Base-by-base conservation (phyloP, 1,284 basidiomycete genomes). In the Cystobasidium pallidum region DNA sequence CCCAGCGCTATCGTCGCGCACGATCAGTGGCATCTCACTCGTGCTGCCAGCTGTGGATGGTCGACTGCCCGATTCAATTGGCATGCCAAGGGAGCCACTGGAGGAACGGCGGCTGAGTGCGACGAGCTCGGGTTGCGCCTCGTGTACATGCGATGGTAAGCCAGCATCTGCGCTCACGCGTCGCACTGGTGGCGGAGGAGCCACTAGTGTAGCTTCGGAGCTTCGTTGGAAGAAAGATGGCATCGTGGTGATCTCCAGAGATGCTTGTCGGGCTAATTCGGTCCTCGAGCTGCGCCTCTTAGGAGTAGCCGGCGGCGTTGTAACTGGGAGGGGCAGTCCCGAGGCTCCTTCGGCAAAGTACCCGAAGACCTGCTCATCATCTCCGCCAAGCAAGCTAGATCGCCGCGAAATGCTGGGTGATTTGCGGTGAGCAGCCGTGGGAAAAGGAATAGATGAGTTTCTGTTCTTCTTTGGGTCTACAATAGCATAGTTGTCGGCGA, bases 91-190 rank as follows among this genome's bases (percentile, higher is more conserved):
- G 10, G 54, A 57, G 26, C 54, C 32, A 13, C 30, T 15, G 21
- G 54, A 57, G 4, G 54, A 34, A 21, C 54, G 54, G 36, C 30
- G 32, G 19, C 54, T n/a, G 32, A 57, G 54, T 1, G 32, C 19
- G n/a, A 34, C 28, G 10, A 57, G 30, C 4, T 47, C 58, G 21
- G 58, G 39, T 4, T 61, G 39, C 24, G 21, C 58, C 15, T 57
- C 54, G 11, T 34, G 32, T 15, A 57, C 7, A 28, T 32, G 28
- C 6, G 54, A 19, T 26, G 54, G 54, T 19, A 57, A 32, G n/a
- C 54, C 58, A 6, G 28, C 58, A 32, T 61, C 58, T 24, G 58
- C 58, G n/a, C 58, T 61, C 15, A 39, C n/a, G 11, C 58, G 58
- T 7, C 58, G 36, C 19, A 39, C 21, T 3, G 15, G 39, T 26